Percentiles rank a stretch among this genome's conserved stretches.
These are phyloP conservation scores for Psilocybe subaeruginosa DNA, from an alignment of 768 basidiomycete species.

Conservation along the genomic window DNA sequence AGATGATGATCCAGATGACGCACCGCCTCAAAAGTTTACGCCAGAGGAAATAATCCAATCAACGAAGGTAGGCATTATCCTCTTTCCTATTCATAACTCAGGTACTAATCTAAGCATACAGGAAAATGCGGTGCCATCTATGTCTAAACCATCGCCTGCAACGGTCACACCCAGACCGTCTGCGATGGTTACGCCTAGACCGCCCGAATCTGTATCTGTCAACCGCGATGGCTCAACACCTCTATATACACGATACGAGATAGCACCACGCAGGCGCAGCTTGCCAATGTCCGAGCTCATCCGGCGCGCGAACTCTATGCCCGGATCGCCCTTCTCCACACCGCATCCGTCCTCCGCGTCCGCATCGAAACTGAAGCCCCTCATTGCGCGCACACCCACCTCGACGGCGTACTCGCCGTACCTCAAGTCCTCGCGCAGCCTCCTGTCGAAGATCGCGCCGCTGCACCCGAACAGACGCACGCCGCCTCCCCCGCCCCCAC, in stretches of 20 bases:
- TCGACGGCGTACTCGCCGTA: slow-evolving; percentile 61
- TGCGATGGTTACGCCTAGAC: slow-evolving; percentile 12
- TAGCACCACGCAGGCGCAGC: slow-evolving; percentile 50
- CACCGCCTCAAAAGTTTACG: background rate
- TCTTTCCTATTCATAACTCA: background rate
- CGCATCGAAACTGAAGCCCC: slow-evolving; percentile 19
- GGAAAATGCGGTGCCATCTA: slow-evolving; percentile 29
- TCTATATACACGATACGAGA: slow-evolving; percentile 42
- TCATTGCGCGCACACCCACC: slow-evolving; percentile 15
- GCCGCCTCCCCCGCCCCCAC: slow-evolving; percentile 74
- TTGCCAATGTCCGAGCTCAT: slow-evolving; percentile 80
- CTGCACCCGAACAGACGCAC: slow-evolving; percentile 74
- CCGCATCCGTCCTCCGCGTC: slow-evolving; percentile 24
- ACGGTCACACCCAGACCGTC: slow-evolving; percentile 14
- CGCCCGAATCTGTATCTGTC: slow-evolving; percentile 16
- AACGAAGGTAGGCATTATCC: slow-evolving; percentile 21
- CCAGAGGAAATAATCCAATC: slow-evolving; percentile 11
- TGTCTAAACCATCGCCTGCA: slow-evolving; percentile 2
- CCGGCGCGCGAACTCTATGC: slow-evolving; percentile 67
- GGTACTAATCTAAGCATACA: slow-evolving; percentile 11
- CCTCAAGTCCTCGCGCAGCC: slow-evolving; percentile 62
- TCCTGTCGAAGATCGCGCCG: slow-evolving; percentile 72
- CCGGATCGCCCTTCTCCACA: slow-evolving; percentile 59
- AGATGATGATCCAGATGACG: background rate
- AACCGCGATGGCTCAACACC: slow-evolving; percentile 24